Percentiles rank a stretch among this genome's conserved stretches.
phyloP scores from a whole-genome alignment of 345 rosid genomes.

The Sonneratia alba region DNA sequence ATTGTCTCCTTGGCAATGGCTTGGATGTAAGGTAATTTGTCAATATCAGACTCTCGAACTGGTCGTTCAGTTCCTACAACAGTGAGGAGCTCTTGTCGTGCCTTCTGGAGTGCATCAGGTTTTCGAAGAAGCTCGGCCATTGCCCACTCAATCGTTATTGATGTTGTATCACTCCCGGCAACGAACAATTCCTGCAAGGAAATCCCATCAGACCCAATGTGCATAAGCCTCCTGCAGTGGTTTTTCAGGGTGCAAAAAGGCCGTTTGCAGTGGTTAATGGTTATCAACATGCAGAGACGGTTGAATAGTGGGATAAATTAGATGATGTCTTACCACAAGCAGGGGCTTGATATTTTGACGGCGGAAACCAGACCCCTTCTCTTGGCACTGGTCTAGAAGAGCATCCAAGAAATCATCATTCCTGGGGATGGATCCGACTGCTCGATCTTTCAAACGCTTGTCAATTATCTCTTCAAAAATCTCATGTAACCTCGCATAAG shows the following conservation, averaged over 20 bases:
- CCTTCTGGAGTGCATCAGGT: slow-evolving; percentile 5
- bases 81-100: slow-evolving; percentile 4
- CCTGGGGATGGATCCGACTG: background rate
- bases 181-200: slow-evolving; percentile 12
- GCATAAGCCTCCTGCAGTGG: too few species aligned
- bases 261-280: too few species aligned
- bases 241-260: too few species aligned
- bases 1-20: slow-evolving; percentile 12
- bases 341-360: slow-evolving; percentile 21
- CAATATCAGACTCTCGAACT: slow-evolving; percentile 18
- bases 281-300: too few species aligned
- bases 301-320: too few species aligned
- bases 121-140: slow-evolving; percentile 18
- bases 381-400: slow-evolving; percentile 22
- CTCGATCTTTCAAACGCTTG: slow-evolving; percentile 14
- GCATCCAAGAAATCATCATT: slow-evolving; percentile 26
- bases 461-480: slow-evolving; percentile 12
- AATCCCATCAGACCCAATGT: background rate
- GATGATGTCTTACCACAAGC: slow-evolving; percentile 18
- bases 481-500: background rate
- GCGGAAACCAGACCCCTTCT: slow-evolving; percentile 11
- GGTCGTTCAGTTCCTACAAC: slow-evolving; percentile 8
- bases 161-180: slow-evolving; percentile 22
- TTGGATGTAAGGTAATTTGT: slow-evolving; percentile 12
- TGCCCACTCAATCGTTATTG: slow-evolving; percentile 22